Base-by-base conservation (phyloP, 2,329 filamentous ascomycete species). In the Penicillium sclerotiorum region DNA sequence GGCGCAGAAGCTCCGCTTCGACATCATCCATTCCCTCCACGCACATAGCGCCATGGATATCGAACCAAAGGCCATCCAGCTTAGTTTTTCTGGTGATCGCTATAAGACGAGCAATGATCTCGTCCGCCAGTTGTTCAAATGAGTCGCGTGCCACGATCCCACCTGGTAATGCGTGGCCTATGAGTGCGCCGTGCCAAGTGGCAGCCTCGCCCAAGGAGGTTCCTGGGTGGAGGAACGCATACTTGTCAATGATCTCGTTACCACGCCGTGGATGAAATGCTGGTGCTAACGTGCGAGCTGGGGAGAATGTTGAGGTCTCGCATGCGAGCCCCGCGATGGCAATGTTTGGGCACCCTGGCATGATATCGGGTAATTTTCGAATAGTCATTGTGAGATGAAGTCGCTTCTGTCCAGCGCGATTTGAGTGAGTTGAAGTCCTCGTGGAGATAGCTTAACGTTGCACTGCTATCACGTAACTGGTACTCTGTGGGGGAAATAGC, bases 21-120 rank as follows among this genome's bases (percentile, higher is more conserved):
- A 62, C 64, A 55, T 82, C 79, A 30, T 77, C 72, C 5, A 80
- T 46, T 0, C 66, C 77, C 28, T 80, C 75, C 1, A 81, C 79
- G 37, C 74, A 77, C 78, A 82, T 81, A 4, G 79, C 79, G 12
- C 79, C 79, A 54, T 82, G 79, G 23, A 82, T 81, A 52, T 81
- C 79, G 47, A 79, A 78, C 78, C 78, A 82, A 7, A 82, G 59
- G 1, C 79, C 79, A 44, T 81, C 73, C 2, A 81, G 49, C 0
- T 56, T 55, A 8, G 57, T 60, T 0, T 61, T 56, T 0, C 67
- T 63, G 8, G 52, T 21, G n/a, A 80, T 74, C 1, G 57, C 57
- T 1, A 45, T 30, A 12, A 81, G 68, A 0, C 75, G 71, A 1
- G 56, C 38, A 1, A 76, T 37, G 1, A 79, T 75, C 48, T 78